These are phyloP conservation scores for Xylariaceae sp. DNA, from an alignment of 2,329 filamentous ascomycete genomes.

Conservation along the genomic window DNA sequence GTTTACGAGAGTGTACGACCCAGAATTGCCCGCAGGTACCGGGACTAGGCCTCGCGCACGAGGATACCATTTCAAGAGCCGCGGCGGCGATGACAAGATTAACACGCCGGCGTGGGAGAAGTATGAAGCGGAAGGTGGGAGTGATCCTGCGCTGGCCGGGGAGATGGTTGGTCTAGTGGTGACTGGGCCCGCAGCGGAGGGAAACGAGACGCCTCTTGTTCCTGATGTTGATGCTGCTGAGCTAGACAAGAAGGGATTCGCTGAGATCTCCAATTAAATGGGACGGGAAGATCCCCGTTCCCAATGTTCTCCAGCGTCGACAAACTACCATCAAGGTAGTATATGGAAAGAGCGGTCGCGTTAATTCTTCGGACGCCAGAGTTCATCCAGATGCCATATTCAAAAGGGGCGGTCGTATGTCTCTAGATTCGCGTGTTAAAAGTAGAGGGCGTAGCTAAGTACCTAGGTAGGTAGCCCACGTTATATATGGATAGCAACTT, in stretches of 20 bases:
- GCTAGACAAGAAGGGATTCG: slow-evolving; percentile 64
- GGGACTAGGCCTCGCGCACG: slow-evolving; percentile 80
- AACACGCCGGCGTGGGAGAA: slow-evolving; percentile 73
- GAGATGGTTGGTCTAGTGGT: slow-evolving; percentile 52
- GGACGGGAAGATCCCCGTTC: neutral
- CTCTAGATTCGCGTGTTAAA: no score
- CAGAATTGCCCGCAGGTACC: slow-evolving; percentile 73
- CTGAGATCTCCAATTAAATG: slow-evolving; percentile 48
- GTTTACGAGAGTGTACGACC: slow-evolving; percentile 67
- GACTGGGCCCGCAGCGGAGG: slow-evolving; percentile 44
- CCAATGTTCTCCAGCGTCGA: neutral
- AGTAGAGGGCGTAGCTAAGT: no score
- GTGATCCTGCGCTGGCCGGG: slow-evolving; percentile 49
- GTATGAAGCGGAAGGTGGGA: slow-evolving; percentile 45
- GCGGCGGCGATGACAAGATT: slow-evolving; percentile 69
- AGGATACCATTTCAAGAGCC: slow-evolving; percentile 82
- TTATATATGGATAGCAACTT: neutral
- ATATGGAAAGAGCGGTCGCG: neutral
- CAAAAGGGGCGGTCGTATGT: no score
- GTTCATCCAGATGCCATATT: no score
- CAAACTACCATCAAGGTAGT: neutral
- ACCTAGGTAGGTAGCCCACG: no score
- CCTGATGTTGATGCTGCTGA: slow-evolving; percentile 55
- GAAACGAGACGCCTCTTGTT: slow-evolving; percentile 56
- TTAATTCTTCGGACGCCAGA: no score